Evolutionary conservation across 108 stramenopile genomes (phyloP).

Genomic region (Nannochloropsis oceanica): DNA sequence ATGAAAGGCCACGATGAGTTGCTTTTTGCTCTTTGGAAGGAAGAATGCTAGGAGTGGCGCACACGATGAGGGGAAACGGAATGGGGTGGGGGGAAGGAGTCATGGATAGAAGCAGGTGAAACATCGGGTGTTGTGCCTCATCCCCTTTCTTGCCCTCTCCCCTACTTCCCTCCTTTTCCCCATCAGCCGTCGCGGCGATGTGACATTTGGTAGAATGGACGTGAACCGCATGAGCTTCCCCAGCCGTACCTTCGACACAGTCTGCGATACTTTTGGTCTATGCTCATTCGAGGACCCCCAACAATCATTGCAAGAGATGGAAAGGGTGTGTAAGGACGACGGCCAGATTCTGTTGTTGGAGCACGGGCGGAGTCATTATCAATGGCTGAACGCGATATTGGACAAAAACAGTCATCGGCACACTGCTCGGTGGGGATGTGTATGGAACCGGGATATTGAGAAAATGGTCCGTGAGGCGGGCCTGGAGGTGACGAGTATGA

Average conservation of each 20-base stretch:
- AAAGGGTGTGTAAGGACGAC: not conserved
- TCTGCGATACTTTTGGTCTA: not conserved
- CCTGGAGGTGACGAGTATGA: not conserved
- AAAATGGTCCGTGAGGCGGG: not conserved
- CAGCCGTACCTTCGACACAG: not conserved
- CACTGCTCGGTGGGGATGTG: not conserved
- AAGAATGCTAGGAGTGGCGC: too few species aligned
- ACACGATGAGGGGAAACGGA: too few species aligned
- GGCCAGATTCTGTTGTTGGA: not conserved
- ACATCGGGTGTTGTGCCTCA: too few species aligned
- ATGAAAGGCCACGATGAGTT: too few species aligned
- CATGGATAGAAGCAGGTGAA: not conserved
- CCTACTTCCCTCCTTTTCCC: not conserved
- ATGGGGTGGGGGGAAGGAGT: not conserved
- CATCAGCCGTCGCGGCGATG: not conserved
- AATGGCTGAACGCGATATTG: not conserved
- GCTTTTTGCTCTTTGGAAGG: too few species aligned
- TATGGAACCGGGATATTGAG: not conserved
- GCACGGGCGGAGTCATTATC: not conserved
- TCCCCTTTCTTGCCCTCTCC: not conserved
- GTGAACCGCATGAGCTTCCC: not conserved
- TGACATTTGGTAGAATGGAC: not conserved
- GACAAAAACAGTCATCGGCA: not conserved
- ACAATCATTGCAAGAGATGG: not conserved
- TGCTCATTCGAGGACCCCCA: not conserved